Base-by-base conservation (phyloP, 2,329 filamentous ascomycete species). In the Aspergillus terreus region DNA sequence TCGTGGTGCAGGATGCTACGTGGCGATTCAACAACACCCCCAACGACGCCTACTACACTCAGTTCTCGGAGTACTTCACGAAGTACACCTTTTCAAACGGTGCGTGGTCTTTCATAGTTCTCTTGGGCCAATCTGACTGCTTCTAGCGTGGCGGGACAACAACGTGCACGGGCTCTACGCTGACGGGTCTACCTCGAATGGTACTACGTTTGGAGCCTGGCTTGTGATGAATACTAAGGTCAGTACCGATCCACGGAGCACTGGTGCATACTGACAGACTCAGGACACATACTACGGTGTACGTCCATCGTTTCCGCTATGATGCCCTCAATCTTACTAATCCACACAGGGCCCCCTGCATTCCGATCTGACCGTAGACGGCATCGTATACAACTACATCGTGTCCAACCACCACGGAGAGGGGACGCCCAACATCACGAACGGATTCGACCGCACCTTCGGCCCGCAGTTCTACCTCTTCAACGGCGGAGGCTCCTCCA, bases 341-440 rank as follows among this genome's bases (percentile, higher is more conserved):
- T 27, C 25, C 15, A 23, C 11, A 15, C 25, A 65, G 63, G 83
- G 83, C 0, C 83, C 83, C 0, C 67, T 82, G 2, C 82, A 85
- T 63, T 84, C 82, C 0, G 84, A 86, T 58, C 68, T 86, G 5
- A 78, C 78, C 0, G 83, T 86, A 0, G 83, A 86, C 57, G 83
- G 82, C 0, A 85, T 86, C 44, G 76, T 86, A 0, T 85, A 86
- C 63, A 84, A 86, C 60, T 86, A 86, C 59, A 78, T 81, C 65
- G 77, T 80, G 5, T 82, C 79, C 0, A 85, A 85, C 53, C 82
- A 86, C 56, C 82, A 86, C 49, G 82, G 83, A 5, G 80, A 82
- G 52, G 79, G 80, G 40, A 82, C 80, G 12, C 82, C 83, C 5
- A 84, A 85, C 58, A 85, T 86, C 58, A 84, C 80, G 1, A 66